phyloP scores from a whole-genome alignment of 2,329 filamentous ascomycete species.

The Ophiosphaerella korrae region DNA sequence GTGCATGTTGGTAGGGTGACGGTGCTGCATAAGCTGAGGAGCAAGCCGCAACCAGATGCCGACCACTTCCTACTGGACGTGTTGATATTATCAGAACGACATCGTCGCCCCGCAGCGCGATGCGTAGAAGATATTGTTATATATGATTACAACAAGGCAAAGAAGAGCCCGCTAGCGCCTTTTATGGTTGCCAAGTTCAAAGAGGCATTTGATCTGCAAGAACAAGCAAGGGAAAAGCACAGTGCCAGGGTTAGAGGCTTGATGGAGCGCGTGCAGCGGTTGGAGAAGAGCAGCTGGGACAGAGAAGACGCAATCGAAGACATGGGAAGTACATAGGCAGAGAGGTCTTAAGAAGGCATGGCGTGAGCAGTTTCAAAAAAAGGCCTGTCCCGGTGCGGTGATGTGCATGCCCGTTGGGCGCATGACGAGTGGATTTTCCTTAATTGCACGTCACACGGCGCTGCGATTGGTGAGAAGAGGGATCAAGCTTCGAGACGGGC shows the following conservation, averaged over 20 bases:
- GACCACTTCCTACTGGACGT: constrained; percentile 66
- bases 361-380: constrained; percentile 16
- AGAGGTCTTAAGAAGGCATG: constrained; percentile 6
- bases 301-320: constrained; percentile 73
- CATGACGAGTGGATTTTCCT: constrained; percentile 39
- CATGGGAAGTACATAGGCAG: constrained; percentile 46
- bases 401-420: constrained; percentile 46
- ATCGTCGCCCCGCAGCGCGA: constrained; percentile 73
- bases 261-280: constrained; percentile 49
- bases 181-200: constrained; percentile 68
- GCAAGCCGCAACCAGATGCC: constrained; percentile 54
- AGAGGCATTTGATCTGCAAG: constrained; percentile 65
- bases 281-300: constrained; percentile 80
- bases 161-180: constrained; percentile 61
- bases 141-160: constrained; percentile 70
- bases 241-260: constrained; percentile 61
- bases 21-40: constrained; percentile 77
- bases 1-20: constrained; percentile 60
- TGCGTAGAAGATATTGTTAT: constrained; percentile 79
- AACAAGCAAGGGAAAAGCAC: constrained; percentile 61
- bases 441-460: constrained; percentile 20
- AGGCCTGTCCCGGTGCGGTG: constrained; percentile 17
- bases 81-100: constrained; percentile 74
- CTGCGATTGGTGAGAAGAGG: constrained; percentile 29
- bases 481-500: constrained; percentile 37